Conservation (phyloP, 2,329 filamentous ascomycete species). For the Capronia americana region DNA sequence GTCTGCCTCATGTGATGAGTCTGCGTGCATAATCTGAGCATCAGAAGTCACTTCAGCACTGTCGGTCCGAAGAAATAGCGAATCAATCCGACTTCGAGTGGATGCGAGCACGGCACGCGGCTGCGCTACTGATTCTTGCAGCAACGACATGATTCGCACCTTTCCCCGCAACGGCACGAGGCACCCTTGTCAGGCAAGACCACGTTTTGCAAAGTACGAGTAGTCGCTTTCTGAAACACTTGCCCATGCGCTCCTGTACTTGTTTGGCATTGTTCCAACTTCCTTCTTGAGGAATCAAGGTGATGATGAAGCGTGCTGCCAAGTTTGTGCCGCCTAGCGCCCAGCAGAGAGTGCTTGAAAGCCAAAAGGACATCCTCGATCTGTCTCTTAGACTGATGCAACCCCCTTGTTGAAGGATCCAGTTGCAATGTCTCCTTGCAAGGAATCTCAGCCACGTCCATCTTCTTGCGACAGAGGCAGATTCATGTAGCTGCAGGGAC, state of each 20-base stretch:
- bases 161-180: conserved; percentile 7
- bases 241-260: not conserved
- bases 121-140: not conserved
- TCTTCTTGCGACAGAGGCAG: not conserved
- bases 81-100: not conserved
- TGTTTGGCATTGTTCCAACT: conserved; percentile 9
- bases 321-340: not conserved
- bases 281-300: conserved; percentile 4
- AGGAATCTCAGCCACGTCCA: not conserved
- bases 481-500: not conserved
- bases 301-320: not conserved
- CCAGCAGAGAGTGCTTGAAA: not conserved
- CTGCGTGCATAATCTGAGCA: not conserved
- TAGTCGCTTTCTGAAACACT: conserved; percentile 12
- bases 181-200: conserved; percentile 2
- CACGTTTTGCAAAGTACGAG: not conserved
- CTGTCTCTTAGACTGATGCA: not conserved
- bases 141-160: not conserved
- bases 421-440: not conserved
- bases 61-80: not conserved
- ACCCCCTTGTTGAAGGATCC: not conserved
- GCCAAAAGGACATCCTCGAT: not conserved
- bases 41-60: not conserved
- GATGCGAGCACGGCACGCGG: not conserved
- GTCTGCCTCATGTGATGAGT: not conserved